A percentile compares a stretch with the other conserved stretches of the same genome.
phyloP scores from a whole-genome alignment of 208 protist species.

The Trypanosoma mega region DNA sequence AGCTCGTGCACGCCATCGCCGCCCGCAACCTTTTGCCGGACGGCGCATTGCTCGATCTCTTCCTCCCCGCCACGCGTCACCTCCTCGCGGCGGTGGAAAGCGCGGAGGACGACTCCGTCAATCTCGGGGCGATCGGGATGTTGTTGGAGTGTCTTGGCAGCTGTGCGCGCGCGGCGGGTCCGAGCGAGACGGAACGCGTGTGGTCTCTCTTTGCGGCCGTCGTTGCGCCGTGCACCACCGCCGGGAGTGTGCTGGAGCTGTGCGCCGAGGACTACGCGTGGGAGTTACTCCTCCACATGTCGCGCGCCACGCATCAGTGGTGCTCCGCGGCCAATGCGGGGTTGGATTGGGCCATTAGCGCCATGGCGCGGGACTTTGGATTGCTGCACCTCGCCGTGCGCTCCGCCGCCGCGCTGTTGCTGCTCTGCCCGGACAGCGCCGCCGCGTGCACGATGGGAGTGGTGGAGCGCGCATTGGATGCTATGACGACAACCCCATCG shows the following conservation, averaged over 20 bases:
- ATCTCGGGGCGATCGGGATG: slow-evolving; percentile 40
- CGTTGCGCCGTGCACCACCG: slow-evolving; percentile 54
- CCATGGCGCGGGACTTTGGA: slow-evolving; percentile 56
- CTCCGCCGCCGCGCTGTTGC: slow-evolving; percentile 39
- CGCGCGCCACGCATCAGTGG: slow-evolving; percentile 29
- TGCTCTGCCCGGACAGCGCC: slow-evolving; percentile 31
- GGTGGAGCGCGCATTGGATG: slow-evolving; percentile 30
- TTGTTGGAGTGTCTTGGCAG: slow-evolving; percentile 61
- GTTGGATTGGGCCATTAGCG: slow-evolving; percentile 37
- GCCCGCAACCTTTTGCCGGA: slow-evolving; percentile 28
- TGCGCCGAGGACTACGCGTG: slow-evolving; percentile 81
- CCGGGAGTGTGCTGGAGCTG: slow-evolving; percentile 32
- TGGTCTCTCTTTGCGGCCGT: slow-evolving; percentile 55
- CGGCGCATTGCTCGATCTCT: slow-evolving; percentile 44
- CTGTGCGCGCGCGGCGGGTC: slow-evolving; percentile 27
- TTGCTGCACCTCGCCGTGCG: slow-evolving; percentile 50
- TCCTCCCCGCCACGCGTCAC: slow-evolving; percentile 37
- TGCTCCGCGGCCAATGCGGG: slow-evolving; percentile 23
- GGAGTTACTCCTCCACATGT: slow-evolving; percentile 70
- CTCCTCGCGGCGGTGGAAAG: slow-evolving; percentile 34
- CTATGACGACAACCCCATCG: slow-evolving; percentile 30
- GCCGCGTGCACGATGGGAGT: slow-evolving; percentile 16
- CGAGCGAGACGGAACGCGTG: slow-evolving; percentile 19
- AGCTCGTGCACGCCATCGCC: slow-evolving; percentile 56
- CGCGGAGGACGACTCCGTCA: slow-evolving; percentile 23